Percentiles rank a stretch among this genome's conserved stretches.
Conservation (phyloP, 352 stramenopile species). For the Phytophthora pini region DNA sequence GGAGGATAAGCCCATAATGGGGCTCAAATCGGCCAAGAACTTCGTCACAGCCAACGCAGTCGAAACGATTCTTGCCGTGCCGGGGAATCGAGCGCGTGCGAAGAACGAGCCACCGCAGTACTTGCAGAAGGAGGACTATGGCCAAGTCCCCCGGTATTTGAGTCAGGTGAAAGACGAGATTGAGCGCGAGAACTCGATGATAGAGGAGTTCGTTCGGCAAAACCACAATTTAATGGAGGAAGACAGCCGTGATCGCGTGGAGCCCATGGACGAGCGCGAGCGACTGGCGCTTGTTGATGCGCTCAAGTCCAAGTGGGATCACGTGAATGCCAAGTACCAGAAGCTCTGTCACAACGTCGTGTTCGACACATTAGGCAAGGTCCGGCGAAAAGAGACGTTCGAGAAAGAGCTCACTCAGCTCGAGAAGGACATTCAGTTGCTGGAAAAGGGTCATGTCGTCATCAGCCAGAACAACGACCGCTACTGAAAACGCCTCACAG, state of each 20-base stretch:
- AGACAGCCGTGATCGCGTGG: slow-evolving; percentile 56
- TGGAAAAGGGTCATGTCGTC: slow-evolving; percentile 80
- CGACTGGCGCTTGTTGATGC: slow-evolving; percentile 83
- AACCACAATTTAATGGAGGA: slow-evolving; percentile 89
- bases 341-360: slow-evolving; percentile 94
- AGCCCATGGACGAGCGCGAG: slow-evolving; percentile 88
- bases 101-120: slow-evolving; percentile 83
- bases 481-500: slow-evolving; percentile 34
- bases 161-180: slow-evolving; percentile 94
- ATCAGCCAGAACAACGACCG: slow-evolving; percentile 60
- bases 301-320: slow-evolving; percentile 95
- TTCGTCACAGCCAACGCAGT: slow-evolving; percentile 94
- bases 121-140: slow-evolving; percentile 92
- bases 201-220: slow-evolving; percentile 91
- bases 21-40: slow-evolving; percentile 93
- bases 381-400: slow-evolving; percentile 92
- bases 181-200: slow-evolving; percentile 92
- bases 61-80: slow-evolving; percentile 89
- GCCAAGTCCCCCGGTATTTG: slow-evolving; percentile 92
- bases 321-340: slow-evolving; percentile 95
- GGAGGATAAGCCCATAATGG: slow-evolving; percentile 92
- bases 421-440: slow-evolving; percentile 92
- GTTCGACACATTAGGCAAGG: slow-evolving; percentile 93
- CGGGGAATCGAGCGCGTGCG: slow-evolving; percentile 58
- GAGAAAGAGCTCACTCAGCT: slow-evolving; percentile 92